These are phyloP conservation scores for Penicillium pulvis DNA, from an alignment of 495 filamentous ascomycete species.

Conservation along the genomic window DNA sequence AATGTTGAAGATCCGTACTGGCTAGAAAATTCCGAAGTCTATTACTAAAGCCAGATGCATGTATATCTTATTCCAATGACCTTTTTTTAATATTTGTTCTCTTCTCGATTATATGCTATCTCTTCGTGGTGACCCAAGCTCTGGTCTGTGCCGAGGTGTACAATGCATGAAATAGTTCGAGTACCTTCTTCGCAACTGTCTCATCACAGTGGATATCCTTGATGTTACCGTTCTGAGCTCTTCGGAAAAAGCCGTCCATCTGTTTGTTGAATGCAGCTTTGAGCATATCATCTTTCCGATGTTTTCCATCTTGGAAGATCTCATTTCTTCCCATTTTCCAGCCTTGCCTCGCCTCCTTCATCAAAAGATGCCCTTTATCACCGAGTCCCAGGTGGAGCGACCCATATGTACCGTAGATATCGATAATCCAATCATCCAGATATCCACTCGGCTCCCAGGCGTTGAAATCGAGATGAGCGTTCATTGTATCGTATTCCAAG, in stretches of 20 bases:
- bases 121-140: neutral
- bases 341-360: neutral
- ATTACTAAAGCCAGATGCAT: slow-evolving; percentile 10
- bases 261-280: neutral
- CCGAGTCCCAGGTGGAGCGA: neutral
- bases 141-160: neutral
- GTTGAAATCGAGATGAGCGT: slow-evolving; percentile 14
- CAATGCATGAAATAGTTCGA: neutral
- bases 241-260: neutral
- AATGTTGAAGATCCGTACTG: neutral
- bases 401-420: neutral
- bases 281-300: neutral
- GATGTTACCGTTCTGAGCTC: neutral
- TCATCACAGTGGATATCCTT: neutral
- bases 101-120: neutral
- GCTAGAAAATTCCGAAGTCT: neutral
- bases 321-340: neutral
- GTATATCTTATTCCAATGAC: slow-evolving; percentile 4
- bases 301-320: neutral
- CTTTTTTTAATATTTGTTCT: neutral
- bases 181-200: neutral
- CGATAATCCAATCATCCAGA: neutral
- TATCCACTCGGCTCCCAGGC: slow-evolving; percentile 9
- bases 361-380: neutral
- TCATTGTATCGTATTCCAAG: slow-evolving; percentile 17